Percentiles rank a stretch among this genome's conserved stretches.
Conservation (phyloP, 345 rosid genomes). For the Linum usitatissimum region DNA sequence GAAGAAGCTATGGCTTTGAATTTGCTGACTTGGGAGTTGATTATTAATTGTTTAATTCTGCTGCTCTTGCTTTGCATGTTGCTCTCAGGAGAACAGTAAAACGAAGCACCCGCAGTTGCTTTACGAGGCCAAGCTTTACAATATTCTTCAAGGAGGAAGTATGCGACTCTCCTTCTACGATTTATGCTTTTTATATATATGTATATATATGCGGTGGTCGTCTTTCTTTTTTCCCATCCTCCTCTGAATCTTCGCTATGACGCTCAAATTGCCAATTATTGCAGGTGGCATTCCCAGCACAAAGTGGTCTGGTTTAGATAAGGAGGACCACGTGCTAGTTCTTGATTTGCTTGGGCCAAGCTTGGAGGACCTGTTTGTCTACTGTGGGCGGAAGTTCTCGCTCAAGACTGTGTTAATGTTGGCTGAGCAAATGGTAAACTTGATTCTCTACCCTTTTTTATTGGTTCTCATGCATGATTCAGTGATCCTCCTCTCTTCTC, state of each 20-base stretch:
- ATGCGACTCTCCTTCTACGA: slow-evolving; percentile 11
- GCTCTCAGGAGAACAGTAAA: slow-evolving; percentile 56
- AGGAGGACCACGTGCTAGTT: slow-evolving; percentile 64
- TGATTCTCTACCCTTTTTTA: background rate
- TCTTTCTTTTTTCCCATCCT: background rate
- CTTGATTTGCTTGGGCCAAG: slow-evolving; percentile 92
- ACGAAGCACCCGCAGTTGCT: slow-evolving; percentile 87
- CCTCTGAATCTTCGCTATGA: background rate
- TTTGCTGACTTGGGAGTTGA: background rate
- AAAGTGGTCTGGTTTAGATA: slow-evolving; percentile 83
- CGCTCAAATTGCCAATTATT: slow-evolving; percentile 3
- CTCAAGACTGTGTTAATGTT: slow-evolving; percentile 76
- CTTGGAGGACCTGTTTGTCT: slow-evolving; percentile 80
- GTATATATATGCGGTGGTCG: background rate
- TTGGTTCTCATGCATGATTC: background rate
- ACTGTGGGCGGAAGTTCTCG: slow-evolving; percentile 82
- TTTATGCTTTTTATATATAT: background rate
- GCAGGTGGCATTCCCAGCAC: slow-evolving; percentile 73
- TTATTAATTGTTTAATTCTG: background rate
- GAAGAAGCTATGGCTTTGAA: too few relatives aligned
- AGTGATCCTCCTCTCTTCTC: slow-evolving; percentile 5
- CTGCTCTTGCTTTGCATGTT: background rate
- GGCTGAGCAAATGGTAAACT: slow-evolving; percentile 86
- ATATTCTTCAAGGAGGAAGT: slow-evolving; percentile 87
- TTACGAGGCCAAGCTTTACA: slow-evolving; percentile 74